Conservation (phyloP, 805 yeast genomes). For the Pichia pseudocactophila region DNA sequence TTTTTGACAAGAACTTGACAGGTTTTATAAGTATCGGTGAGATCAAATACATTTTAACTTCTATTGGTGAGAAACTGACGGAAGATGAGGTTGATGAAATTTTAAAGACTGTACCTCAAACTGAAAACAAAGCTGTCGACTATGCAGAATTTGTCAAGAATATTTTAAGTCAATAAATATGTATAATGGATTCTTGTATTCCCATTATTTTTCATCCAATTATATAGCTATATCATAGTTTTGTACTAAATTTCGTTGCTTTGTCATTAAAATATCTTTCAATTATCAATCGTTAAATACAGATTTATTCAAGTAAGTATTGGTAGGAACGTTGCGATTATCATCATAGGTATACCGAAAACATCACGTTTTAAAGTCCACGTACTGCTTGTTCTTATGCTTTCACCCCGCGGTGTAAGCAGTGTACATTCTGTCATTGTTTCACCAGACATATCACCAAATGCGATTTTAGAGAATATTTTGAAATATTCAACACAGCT, state of each 20-base stretch:
- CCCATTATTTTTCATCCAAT: not conserved
- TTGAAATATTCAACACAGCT: constrained; percentile 85
- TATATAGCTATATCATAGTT: not conserved
- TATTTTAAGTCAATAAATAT: constrained; percentile 71
- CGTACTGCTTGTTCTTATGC: constrained; percentile 67
- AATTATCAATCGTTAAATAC: not conserved
- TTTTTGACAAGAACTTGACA: constrained; percentile 90
- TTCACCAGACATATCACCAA: constrained; percentile 82
- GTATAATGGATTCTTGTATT: not conserved
- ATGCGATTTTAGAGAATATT: constrained; percentile 74
- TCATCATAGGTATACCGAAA: constrained; percentile 96
- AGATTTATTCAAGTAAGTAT: constrained; percentile 32
- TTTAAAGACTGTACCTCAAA: constrained; percentile 88
- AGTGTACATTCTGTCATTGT: constrained; percentile 84
- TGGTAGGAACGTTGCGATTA: constrained; percentile 87
- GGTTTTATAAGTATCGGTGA: constrained; percentile 98
- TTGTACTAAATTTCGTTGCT: not conserved
- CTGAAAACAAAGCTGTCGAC: constrained; percentile 90
- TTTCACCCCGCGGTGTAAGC: constrained; percentile 45
- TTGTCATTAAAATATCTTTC: no score
- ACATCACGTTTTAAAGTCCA: constrained; percentile 95
- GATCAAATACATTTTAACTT: constrained; percentile 86
- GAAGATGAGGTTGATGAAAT: constrained; percentile 93
- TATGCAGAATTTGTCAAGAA: constrained; percentile 92
- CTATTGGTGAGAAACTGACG: constrained; percentile 87